Evolutionary conservation across 495 filamentous ascomycete genomes (phyloP), one percentile per base, ranked within the genome.

Genomic region (Penicillium manginii): DNA sequence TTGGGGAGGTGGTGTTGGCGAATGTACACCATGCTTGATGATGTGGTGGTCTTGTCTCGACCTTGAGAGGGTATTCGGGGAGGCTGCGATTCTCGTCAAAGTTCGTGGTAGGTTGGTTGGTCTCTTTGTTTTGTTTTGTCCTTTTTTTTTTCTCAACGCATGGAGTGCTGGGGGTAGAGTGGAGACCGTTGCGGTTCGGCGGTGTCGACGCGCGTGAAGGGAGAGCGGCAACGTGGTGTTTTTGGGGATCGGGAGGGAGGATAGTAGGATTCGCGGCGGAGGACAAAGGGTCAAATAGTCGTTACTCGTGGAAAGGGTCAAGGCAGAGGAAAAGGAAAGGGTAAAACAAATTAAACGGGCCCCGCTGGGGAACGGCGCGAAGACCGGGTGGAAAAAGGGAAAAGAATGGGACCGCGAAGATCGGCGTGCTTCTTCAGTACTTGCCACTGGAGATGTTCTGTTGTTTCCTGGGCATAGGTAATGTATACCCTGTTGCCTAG

Each of bases 1-100:
- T 91, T 91, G n/a, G 86, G 87, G 57, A 98, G 86, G 71, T 90
- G 85, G 66, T 93, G 86, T 74, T 96, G 90, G 52, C 93, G 91
- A 49, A 98, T 91, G 82, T 97, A 98, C 58, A 93, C 85, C 86
- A 89, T 89, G 32, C 62, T 81, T 50, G 46, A 17, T 11, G 37
- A 10, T 29, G 26, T 29, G 0, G 3, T 29, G 26, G 26, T 42
- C 17, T 50, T 2, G 33, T 22, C 45, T 50, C 29, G 17, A 29
- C 29, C 12, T 17, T n/a, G 33, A 22, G n/a, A 26, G 17, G 31
- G 15, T n/a, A 31, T 29, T 22, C 35, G 4, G 32, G 2, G 15
- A 6, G 33, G 33, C 12, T 14, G 49, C 26, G 18, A n/a, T 31
- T 26, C 15, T 43, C 19, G 51, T 58, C 33, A 32, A 50, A 50